Percentiles rank a stretch among this genome's conserved stretches.
Conservation (phyloP, 306 rosid genomes). For the Gleditsia sinensis region DNA sequence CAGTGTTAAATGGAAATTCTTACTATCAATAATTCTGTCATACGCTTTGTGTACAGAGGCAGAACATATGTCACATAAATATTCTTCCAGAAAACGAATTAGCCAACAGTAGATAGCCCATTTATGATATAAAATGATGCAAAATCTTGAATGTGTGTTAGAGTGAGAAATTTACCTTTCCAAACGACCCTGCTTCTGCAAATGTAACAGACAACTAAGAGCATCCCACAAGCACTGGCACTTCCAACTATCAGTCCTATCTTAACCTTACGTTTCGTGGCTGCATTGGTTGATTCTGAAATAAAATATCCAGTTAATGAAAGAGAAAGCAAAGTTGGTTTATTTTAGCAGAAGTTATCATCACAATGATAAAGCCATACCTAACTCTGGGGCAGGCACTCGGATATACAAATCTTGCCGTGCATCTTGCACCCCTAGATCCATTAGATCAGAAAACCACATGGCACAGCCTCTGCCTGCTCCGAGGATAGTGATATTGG, state of each 20-base stretch:
- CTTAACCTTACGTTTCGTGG: slow-evolving; percentile 23
- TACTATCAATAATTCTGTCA: too few species aligned
- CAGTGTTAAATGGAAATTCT: too few species aligned
- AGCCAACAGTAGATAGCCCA: background rate
- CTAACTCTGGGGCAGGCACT: slow-evolving; percentile 11
- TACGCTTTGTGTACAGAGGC: too few species aligned
- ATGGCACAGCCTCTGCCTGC: slow-evolving; percentile 35
- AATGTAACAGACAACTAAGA: slow-evolving; percentile 27
- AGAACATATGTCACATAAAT: too few species aligned
- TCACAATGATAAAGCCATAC: background rate
- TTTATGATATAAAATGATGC: background rate
- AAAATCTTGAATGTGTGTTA: background rate
- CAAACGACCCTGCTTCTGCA: slow-evolving; percentile 16
- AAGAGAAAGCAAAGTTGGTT: too few species aligned
- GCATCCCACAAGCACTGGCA: slow-evolving; percentile 26
- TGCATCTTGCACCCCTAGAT: slow-evolving; percentile 39
- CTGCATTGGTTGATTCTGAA: background rate
- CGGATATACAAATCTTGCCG: slow-evolving; percentile 56
- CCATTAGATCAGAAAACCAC: slow-evolving; percentile 43
- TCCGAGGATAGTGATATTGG: slow-evolving; percentile 13
- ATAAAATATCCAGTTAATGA: too few species aligned
- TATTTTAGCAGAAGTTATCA: too few species aligned
- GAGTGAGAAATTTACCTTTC: slow-evolving; percentile 32
- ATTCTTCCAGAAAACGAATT: too few species aligned
- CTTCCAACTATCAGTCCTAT: slow-evolving; percentile 30